Evolutionary conservation across 495 filamentous ascomycete genomes (phyloP).

Genomic region (Penicillium egyptiacum): DNA sequence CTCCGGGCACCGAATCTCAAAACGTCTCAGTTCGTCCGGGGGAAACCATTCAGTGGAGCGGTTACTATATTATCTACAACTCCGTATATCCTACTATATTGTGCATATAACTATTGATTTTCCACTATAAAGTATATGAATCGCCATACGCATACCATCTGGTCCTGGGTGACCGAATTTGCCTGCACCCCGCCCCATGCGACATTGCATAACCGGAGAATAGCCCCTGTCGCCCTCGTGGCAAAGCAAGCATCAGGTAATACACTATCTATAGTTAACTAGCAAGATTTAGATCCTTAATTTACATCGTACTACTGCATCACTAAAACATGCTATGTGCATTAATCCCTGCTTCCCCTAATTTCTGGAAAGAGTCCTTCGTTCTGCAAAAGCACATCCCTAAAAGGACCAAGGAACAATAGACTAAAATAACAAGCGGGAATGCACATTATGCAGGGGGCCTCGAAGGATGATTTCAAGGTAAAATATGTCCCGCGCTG

Average conservation of each 20-base stretch:
- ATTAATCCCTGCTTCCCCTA: background rate
- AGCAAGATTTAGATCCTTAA: background rate
- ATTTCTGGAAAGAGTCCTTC: conserved; percentile 6
- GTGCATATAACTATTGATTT: background rate
- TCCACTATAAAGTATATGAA: background rate
- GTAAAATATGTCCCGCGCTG: background rate
- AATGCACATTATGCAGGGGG: background rate
- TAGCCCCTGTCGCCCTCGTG: conserved; percentile 5
- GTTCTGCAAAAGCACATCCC: background rate
- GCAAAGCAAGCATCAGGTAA: conserved; percentile 4
- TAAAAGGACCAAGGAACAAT: conserved; percentile 1
- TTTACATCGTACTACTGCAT: background rate
- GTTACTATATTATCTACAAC: background rate
- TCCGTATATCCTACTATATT: background rate
- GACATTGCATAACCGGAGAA: conserved; percentile 7
- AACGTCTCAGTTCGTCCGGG: conserved; percentile 11
- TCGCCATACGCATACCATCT: too few species aligned
- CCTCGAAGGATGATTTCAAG: background rate
- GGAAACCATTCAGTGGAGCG: background rate
- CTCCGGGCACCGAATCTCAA: conserved; percentile 1
- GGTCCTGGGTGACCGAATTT: background rate
- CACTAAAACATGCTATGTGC: conserved; percentile 6
- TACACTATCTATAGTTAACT: background rate
- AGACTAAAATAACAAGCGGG: background rate
- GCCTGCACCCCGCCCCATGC: background rate